These are phyloP conservation scores for Moesziomyces globuligerus DNA, from an alignment of 1,284 basidiomycete genomes.

Conservation along the genomic window DNA sequence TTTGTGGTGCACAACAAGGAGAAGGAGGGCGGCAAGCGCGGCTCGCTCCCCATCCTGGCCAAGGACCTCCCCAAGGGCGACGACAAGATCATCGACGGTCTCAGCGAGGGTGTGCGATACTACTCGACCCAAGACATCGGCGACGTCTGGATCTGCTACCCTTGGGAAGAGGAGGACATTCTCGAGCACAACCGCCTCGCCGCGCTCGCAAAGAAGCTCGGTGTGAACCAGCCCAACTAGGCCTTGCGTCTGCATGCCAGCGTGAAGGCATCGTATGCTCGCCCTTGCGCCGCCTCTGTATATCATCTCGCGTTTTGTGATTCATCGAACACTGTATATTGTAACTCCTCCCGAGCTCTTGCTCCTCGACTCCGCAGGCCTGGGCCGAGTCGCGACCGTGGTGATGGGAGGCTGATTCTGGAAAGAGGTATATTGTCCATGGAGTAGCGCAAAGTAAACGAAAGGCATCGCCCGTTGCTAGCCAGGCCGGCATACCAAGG, in stretches of 20 bases:
- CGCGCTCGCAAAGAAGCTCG: conserved; percentile 61
- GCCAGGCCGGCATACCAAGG: too few relatives aligned
- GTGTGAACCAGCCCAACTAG: conserved; percentile 48
- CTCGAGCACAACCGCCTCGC: conserved; percentile 66
- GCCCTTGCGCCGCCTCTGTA: conserved; percentile 13
- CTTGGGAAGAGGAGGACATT: conserved; percentile 66
- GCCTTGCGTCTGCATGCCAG: too few relatives aligned
- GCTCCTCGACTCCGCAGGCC: too few relatives aligned
- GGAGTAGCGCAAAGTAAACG: neutral
- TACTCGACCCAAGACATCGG: conserved; percentile 63
- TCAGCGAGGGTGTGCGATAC: conserved; percentile 64
- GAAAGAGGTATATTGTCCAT: neutral
- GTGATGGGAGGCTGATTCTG: neutral
- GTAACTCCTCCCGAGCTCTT: conserved; percentile 3
- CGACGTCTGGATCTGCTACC: conserved; percentile 66
- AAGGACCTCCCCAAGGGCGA: conserved; percentile 38
- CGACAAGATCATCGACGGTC: conserved; percentile 55
- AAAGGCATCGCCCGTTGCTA: too few relatives aligned
- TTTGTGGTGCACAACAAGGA: conserved; percentile 67
- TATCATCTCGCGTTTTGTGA: conserved; percentile 27
- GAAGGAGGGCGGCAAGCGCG: conserved; percentile 60
- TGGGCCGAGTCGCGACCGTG: too few relatives aligned
- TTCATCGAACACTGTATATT: conserved; percentile 30
- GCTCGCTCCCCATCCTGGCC: conserved; percentile 59
- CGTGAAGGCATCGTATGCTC: neutral